Evolutionary conservation across 2,329 filamentous ascomycete species (phyloP).

Genomic region (Teratosphaeriaceae sp.): DNA sequence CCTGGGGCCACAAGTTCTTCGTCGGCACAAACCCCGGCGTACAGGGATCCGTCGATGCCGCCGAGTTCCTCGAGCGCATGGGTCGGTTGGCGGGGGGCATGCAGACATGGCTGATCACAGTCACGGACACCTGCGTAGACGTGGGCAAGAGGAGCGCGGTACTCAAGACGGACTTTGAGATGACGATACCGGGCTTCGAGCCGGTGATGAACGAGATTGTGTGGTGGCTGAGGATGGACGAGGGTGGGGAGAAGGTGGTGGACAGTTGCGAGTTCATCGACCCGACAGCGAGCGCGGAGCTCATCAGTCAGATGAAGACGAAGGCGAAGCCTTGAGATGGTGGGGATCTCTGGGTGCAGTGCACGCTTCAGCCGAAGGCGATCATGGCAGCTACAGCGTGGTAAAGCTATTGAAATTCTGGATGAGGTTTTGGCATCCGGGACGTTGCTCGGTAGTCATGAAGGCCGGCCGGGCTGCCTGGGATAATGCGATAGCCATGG

Average conservation of each 20-base stretch:
- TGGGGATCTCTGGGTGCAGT: no score
- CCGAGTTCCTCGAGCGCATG: slow-evolving; percentile 22
- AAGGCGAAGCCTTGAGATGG: no score
- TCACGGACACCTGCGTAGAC: slow-evolving; percentile 25
- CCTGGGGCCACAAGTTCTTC: slow-evolving; percentile 28
- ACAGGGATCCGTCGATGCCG: slow-evolving; percentile 14
- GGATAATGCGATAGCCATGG: no score
- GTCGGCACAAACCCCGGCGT: slow-evolving; percentile 18
- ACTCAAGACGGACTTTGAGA: slow-evolving; percentile 22
- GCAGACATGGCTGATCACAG: slow-evolving; percentile 18
- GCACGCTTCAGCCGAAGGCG: no score
- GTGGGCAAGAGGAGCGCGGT: slow-evolving; percentile 17
- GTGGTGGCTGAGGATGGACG: slow-evolving; percentile 27
- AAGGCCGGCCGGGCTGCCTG: no score
- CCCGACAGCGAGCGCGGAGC: neutral
- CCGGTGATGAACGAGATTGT: slow-evolving; percentile 28
- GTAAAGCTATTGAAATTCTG: no score
- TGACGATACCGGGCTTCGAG: slow-evolving; percentile 19
- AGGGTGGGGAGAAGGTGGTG: slow-evolving; percentile 17
- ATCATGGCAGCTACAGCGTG: no score
- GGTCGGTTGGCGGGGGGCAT: slow-evolving; percentile 18
- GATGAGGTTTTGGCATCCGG: no score
- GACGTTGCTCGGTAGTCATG: no score
- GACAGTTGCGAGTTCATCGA: slow-evolving; percentile 30
- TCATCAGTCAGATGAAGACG: neutral